Percentiles rank a stretch among this genome's conserved stretches.
phyloP scores from a whole-genome alignment of 164 flowering plant species.

The Annona cherimola region DNA sequence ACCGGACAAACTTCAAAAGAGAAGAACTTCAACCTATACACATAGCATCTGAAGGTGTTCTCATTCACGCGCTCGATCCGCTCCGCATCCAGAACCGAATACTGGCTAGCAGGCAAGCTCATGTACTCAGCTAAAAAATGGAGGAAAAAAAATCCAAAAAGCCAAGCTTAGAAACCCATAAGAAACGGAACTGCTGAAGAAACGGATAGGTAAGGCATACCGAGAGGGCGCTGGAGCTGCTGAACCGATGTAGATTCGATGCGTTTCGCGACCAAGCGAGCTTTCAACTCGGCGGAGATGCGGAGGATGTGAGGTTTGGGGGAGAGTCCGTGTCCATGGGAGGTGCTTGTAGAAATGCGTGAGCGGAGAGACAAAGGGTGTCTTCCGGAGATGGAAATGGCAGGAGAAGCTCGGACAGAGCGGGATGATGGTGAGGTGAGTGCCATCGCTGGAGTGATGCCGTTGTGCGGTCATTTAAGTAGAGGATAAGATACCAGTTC shows the following conservation, averaged over 20 bases:
- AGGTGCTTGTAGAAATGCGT: too few relatives aligned
- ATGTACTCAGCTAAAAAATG: constrained; percentile 47
- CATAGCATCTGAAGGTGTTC: constrained; percentile 76
- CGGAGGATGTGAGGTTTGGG: constrained; percentile 16
- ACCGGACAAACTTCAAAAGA: constrained; percentile 90
- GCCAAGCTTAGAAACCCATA: not conserved
- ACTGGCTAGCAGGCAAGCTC: constrained; percentile 95
- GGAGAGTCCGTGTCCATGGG: not conserved
- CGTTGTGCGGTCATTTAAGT: too few relatives aligned
- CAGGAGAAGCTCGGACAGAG: too few relatives aligned
- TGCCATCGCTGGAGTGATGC: too few relatives aligned
- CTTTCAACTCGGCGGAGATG: constrained; percentile 47
- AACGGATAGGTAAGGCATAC: constrained; percentile 27
- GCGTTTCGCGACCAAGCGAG: constrained; percentile 65
- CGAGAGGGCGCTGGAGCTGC: constrained; percentile 68
- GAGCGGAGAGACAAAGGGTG: too few relatives aligned
- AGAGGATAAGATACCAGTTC: too few relatives aligned
- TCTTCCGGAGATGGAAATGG: too few relatives aligned
- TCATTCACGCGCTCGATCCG: constrained; percentile 89
- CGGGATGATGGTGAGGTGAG: too few relatives aligned
- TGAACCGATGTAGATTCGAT: constrained; percentile 51
- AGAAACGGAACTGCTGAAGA: not conserved
- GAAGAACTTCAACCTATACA: constrained; percentile 71
- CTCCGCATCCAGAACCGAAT: constrained; percentile 91
- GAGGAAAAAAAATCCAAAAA: not conserved